A percentile compares a stretch with the other conserved stretches of the same genome.
These are phyloP conservation scores for Starmerella bombi DNA, from an alignment of 805 yeast genomes.

Conservation along the genomic window DNA sequence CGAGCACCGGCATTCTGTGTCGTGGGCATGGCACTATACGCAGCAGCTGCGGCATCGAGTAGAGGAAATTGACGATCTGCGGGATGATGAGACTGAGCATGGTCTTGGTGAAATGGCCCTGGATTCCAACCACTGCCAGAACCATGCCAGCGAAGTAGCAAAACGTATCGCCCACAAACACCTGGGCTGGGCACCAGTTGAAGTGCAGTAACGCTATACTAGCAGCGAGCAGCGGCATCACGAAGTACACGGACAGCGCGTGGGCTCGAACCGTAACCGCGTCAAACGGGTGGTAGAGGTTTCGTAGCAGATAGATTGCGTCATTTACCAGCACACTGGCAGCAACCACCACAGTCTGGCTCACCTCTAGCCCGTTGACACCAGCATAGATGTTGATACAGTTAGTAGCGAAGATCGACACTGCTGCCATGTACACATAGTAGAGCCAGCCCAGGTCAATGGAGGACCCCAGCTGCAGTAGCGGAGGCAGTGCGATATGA, in stretches of 20 bases:
- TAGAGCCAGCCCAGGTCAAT: conserved; percentile 70
- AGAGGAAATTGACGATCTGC: conserved; percentile 78
- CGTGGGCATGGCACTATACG: conserved; percentile 86
- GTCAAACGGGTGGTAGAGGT: conserved; percentile 26
- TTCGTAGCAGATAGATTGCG: conserved; percentile 40
- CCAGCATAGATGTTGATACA: conserved; percentile 95
- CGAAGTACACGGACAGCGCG: conserved; percentile 59
- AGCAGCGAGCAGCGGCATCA: conserved; percentile 80
- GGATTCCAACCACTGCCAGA: conserved; percentile 88
- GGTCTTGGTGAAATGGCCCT: conserved; percentile 94
- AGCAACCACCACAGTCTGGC: conserved; percentile 75
- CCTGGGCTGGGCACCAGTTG: conserved; percentile 86
- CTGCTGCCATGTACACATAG: conserved; percentile 79
- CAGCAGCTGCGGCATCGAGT: conserved; percentile 86
- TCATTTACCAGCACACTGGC: conserved; percentile 65
- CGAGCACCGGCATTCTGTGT: conserved; percentile 77
- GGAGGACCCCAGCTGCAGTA: conserved; percentile 33
- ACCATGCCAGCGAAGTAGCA: conserved; percentile 99
- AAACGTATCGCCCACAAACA: conserved; percentile 95
- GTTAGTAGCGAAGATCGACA: conserved; percentile 89
- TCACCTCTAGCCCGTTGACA: conserved; percentile 90
- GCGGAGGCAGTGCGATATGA: conserved; percentile 65
- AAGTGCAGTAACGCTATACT: conserved; percentile 58
- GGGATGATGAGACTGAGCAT: conserved; percentile 74
- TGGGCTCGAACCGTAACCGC: conserved; percentile 59